These are phyloP conservation scores for Xylaria sp. DNA, from an alignment of 2,329 filamentous ascomycete species.

Conservation along the genomic window DNA sequence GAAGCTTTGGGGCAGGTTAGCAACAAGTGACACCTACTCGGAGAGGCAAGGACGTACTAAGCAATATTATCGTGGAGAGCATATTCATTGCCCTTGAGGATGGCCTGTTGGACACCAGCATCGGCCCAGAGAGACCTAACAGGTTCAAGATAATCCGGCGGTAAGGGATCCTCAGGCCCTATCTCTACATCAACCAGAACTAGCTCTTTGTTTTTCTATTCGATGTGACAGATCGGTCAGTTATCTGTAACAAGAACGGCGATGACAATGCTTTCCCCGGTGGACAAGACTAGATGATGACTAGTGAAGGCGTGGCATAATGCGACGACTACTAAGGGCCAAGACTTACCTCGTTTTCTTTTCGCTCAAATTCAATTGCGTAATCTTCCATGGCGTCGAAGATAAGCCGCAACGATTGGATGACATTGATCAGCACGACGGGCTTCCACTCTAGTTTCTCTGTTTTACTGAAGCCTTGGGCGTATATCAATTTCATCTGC, in stretches of 20 bases:
- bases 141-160: slow-evolving; percentile 76
- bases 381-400: slow-evolving; percentile 90
- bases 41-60: slow-evolving; percentile 76
- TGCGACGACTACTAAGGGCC: neutral
- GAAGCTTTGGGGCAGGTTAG: slow-evolving; percentile 64
- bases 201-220: slow-evolving; percentile 76
- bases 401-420: slow-evolving; percentile 90
- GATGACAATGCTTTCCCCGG: neutral
- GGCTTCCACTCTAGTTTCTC: slow-evolving; percentile 94
- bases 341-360: slow-evolving; percentile 75
- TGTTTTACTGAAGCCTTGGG: slow-evolving; percentile 85
- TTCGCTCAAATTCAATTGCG: slow-evolving; percentile 76
- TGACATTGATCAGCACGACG: slow-evolving; percentile 93
- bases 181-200: slow-evolving; percentile 84
- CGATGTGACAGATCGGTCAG: slow-evolving; percentile 23
- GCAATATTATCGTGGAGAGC: slow-evolving; percentile 93
- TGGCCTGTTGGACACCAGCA: slow-evolving; percentile 81
- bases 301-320: neutral
- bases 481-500: slow-evolving; percentile 98
- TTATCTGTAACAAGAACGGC: slow-evolving; percentile 6
- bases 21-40: slow-evolving; percentile 4
- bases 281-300: neutral
- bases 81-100: slow-evolving; percentile 93
- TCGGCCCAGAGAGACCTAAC: slow-evolving; percentile 88
- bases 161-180: slow-evolving; percentile 79